These are phyloP conservation scores for Malus hybrid DNA, from an alignment of 331 rosid genomes.

Conservation along the genomic window DNA sequence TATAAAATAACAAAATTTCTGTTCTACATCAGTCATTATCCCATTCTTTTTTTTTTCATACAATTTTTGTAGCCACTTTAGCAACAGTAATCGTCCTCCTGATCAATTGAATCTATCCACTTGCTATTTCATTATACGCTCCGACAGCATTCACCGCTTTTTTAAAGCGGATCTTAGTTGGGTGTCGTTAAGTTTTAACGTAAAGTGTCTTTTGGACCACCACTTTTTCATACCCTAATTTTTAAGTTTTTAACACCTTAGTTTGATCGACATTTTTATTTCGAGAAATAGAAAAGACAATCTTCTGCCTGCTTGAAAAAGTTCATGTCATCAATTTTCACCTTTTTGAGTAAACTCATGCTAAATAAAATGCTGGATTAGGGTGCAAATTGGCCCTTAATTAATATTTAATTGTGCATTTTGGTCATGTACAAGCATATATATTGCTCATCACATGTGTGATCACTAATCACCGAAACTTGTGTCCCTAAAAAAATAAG, in stretches of 20 bases:
- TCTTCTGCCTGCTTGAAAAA: background rate
- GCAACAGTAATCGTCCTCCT: background rate
- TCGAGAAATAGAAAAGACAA: background rate
- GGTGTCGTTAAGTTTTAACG: background rate
- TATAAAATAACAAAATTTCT: background rate
- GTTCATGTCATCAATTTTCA: background rate
- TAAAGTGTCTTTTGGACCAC: background rate
- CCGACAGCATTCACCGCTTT: constrained; percentile 15
- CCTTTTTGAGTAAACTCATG: background rate
- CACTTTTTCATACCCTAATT: background rate
- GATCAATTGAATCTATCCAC: background rate
- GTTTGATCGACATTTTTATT: background rate
- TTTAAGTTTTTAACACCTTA: background rate
- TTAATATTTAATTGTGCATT: background rate
- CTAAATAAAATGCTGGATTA: background rate
- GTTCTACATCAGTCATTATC: no score
- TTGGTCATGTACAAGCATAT: background rate
- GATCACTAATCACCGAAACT: background rate
- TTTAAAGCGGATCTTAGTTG: background rate
- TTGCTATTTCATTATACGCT: background rate
- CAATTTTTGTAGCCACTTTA: constrained; percentile 4
- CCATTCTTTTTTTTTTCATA: no score
- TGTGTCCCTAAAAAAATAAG: background rate
- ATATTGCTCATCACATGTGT: background rate
- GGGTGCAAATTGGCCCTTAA: background rate